Evolutionary conservation across 345 rosid species (phyloP), one percentile per base, ranked within the genome.

Genomic region (Carallia pectinifolia): DNA sequence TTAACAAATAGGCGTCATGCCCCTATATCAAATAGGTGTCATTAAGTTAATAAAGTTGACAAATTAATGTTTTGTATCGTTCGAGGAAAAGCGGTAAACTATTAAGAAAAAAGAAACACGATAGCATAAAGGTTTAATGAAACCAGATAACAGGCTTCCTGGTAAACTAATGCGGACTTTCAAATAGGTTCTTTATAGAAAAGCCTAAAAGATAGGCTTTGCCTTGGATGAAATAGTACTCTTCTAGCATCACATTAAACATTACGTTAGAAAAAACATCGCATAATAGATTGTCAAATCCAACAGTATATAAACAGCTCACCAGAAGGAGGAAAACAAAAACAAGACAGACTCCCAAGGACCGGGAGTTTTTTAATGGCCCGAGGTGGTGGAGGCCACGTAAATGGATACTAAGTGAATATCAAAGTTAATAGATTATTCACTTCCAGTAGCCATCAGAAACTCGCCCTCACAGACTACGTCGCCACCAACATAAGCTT

Each of bases 401-500:
- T 23, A 23, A 23, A 23, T 23, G 23, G 23, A 12, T 23, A 23
- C 27, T 29, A 55, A 8, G 4, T 1, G 33, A 55, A 55, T 19
- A 55, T 19, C 60, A 9, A 13, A 55, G 60, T 23, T 55, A 23
- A 23, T 55, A 72, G 61, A 60, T 69, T 70, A 86, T 67, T 70
- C 84, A 73, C 86, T 79, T 13, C 94, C 90, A 37, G 82, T 85
- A 69, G 96, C 93, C 99, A 96, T 87, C 77, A 92, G 74, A 78
- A 96, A 90, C 86, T 96, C 98, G 17, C 98, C 96, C 67, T 96
- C 97, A 18, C 99, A 89, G 23, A 87, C 97, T 50, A 92, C 62
- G n/a, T 90, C 83, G 54, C 82, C 85, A 23, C 96, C 98, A 12
- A 92, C 97, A 48, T 89, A 96, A 66, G 99, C 99, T 78, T 92